Evolutionary conservation across 163 green algal genomes (phyloP).

Genomic region (Coccomyxa subellipsoidea): DNA sequence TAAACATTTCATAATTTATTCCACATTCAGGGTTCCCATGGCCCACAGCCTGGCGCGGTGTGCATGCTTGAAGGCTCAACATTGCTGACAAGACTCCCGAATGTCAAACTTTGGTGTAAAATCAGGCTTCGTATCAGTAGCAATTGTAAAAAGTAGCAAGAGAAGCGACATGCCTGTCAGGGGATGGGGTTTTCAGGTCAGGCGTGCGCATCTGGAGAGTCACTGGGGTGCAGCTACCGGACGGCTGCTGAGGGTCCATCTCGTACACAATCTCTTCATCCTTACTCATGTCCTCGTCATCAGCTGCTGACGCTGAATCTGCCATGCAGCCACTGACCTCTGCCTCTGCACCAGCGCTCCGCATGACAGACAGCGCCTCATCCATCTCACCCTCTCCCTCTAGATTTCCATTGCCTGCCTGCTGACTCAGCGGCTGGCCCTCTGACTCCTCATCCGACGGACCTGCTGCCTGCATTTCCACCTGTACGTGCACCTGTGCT

Average conservation of each 20-base stretch:
- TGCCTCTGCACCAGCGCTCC: background rate
- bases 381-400: background rate
- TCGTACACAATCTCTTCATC: background rate
- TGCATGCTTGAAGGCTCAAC: too few relatives aligned
- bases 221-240: background rate
- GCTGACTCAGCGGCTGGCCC: too few relatives aligned
- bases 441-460: too few relatives aligned
- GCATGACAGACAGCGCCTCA: background rate
- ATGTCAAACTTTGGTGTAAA: too few relatives aligned
- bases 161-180: background rate
- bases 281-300: background rate
- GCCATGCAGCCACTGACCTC: background rate
- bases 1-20: too few relatives aligned
- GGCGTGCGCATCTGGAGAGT: background rate
- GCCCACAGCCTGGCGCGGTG: too few relatives aligned
- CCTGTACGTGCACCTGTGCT: too few relatives aligned
- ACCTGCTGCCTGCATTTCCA: too few relatives aligned
- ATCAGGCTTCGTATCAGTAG: too few relatives aligned
- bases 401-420: too few relatives aligned
- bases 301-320: background rate
- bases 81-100: too few relatives aligned
- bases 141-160: background rate
- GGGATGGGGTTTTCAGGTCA: background rate
- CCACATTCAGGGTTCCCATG: too few relatives aligned
- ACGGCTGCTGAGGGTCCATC: background rate